Evolutionary conservation across 1,139 yeast species (phyloP), one percentile per base, ranked within the genome.

Genomic region (Protomyces gravidus): DNA sequence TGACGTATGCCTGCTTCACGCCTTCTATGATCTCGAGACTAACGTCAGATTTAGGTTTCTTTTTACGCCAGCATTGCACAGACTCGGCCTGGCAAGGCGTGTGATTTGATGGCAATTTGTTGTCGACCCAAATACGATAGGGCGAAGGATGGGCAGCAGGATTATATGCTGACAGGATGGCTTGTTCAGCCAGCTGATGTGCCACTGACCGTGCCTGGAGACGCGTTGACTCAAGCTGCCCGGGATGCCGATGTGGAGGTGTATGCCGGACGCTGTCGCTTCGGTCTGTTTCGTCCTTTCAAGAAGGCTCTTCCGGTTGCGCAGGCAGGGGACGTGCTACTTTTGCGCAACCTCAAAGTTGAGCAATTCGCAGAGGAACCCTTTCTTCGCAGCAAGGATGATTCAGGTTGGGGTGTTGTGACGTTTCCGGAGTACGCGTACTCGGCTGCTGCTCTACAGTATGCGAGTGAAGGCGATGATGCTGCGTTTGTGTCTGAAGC

Each of bases 261-360:
- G 23, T 13, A 28, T 46, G 58, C 51, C 15, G 26, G 13, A 5
- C n/a, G 26, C 2, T 36, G 51, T 15, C 50, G 47, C 5, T 23
- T 53, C 4, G 36, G 50, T 23, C 32, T 53, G 30, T 53, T 53
- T 46, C 50, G 58, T 4, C 58, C 58, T 2, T 39, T 23, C 39
- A 25, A 25, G 27, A 19, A 21, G 1, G 36, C 51, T 13, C n/a
- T 53, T n/a, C 58, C 58, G 11, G 11, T 5, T 5, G 28, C 26
- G 11, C 33, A 3, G 1, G 28, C 36, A 7, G 58, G 58, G 17
- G 46, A 33, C 21, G 47, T 46, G 17, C 25, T 53, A 15, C 26
- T 53, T 13, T 28, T 53, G 51, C 47, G 51, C 17, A 46, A 33
- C 39, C 32, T 53, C n/a, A 45, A 21, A 17, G 46, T 53, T 9